phyloP scores from a whole-genome alignment of 306 rosid genomes.

The Corylus heterophylla region DNA sequence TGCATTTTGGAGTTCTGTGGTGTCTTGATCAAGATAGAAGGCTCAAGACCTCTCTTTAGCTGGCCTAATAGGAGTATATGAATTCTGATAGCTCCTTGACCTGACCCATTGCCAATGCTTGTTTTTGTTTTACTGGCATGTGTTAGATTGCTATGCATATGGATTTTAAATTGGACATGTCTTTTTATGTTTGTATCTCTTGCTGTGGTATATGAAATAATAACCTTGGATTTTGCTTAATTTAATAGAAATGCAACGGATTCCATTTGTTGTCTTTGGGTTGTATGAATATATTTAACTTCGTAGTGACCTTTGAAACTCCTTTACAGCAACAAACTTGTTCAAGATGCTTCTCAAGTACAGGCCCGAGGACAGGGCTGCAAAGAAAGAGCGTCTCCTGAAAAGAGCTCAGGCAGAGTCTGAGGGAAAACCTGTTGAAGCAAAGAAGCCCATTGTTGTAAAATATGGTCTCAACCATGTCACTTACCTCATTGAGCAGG shows the following conservation, averaged over 20 bases:
- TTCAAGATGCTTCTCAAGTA: conserved; percentile 81
- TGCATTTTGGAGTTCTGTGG: neutral
- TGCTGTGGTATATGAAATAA: neutral
- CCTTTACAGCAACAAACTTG: conserved; percentile 60
- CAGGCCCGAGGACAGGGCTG: conserved; percentile 79
- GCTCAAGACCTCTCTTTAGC: neutral
- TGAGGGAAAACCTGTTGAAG: conserved; percentile 60
- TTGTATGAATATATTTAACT: neutral
- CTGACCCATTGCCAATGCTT: neutral
- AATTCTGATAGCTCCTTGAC: neutral
- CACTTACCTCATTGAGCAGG: conserved; percentile 91
- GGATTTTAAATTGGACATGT: neutral
- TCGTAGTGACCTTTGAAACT: neutral
- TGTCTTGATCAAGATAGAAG: neutral
- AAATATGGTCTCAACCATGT: conserved; percentile 89
- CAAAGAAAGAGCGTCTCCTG: conserved; percentile 67
- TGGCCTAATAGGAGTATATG: neutral
- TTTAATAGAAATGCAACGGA: too few species aligned
- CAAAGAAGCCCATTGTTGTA: conserved; percentile 74
- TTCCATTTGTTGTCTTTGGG: neutral
- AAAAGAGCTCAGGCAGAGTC: conserved; percentile 79
- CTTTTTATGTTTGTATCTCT: neutral
- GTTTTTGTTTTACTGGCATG: neutral
- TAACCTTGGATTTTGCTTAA: too few species aligned
- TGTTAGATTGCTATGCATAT: neutral